phyloP scores from a whole-genome alignment of 345 rosid genomes.

The Punica granatum region DNA sequence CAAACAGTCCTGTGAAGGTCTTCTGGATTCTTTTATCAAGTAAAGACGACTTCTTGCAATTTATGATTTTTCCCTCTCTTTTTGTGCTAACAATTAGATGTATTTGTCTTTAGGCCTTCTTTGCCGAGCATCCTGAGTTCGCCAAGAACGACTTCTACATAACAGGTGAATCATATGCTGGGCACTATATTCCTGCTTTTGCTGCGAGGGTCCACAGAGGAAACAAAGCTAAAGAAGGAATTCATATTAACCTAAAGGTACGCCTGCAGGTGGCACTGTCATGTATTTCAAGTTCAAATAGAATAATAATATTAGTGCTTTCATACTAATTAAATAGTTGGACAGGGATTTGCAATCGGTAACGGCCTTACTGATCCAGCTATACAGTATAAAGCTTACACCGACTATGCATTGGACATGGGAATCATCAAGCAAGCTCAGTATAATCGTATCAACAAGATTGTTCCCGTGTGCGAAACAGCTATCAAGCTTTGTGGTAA shows the following conservation, averaged over 20 bases:
- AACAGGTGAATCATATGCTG: conserved; percentile 99
- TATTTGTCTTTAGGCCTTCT: conserved; percentile 42
- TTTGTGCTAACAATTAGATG: not conserved
- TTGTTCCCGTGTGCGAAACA: conserved; percentile 77
- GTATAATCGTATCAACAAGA: conserved; percentile 57
- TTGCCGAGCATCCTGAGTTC: conserved; percentile 76
- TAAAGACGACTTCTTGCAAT: not conserved
- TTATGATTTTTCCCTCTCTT: not conserved
- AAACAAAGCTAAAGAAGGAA: conserved; percentile 88
- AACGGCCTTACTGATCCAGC: conserved; percentile 97
- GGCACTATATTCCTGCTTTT: conserved; percentile 98
- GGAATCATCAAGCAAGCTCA: conserved; percentile 55
- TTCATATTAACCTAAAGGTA: conserved; percentile 86
- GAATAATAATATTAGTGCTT: not conserved
- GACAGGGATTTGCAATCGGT: conserved; percentile 97
- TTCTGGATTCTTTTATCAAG: not conserved
- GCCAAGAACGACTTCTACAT: conserved; percentile 78
- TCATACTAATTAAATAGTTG: not conserved
- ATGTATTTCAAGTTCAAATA: not conserved
- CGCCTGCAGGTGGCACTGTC: not conserved
- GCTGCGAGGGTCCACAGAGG: conserved; percentile 87
- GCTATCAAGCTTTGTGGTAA: conserved; percentile 94
- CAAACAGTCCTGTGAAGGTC: not conserved
- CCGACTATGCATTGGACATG: conserved; percentile 92
- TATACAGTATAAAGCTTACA: conserved; percentile 85